A percentile compares a stretch with the other conserved stretches of the same genome.
Evolutionary conservation across 805 yeast species (phyloP).

Genomic region (Debaryomyces tyrocola): DNA sequence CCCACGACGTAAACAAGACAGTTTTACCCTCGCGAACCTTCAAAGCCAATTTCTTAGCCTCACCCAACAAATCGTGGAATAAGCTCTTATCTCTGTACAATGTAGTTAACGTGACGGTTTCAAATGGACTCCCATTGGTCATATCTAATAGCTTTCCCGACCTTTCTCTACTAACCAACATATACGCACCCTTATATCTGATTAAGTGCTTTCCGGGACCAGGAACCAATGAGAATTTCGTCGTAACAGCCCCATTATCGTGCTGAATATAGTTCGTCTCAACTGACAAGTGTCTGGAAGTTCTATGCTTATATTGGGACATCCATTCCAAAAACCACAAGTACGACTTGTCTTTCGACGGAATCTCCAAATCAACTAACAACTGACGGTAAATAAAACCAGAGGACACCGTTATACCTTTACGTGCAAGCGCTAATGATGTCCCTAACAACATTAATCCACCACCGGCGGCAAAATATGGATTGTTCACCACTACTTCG

Average conservation of each 20-base stretch:
- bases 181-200: constrained; percentile 80
- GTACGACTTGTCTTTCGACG: constrained; percentile 90
- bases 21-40: constrained; percentile 88
- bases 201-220: constrained; percentile 96
- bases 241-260: constrained; percentile 86
- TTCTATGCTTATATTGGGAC: constrained; percentile 74
- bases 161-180: constrained; percentile 86
- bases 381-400: constrained; percentile 75
- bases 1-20: constrained; percentile 91
- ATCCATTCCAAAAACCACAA: constrained; percentile 97
- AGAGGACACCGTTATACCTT: constrained; percentile 62
- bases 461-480: constrained; percentile 98
- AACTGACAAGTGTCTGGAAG: constrained; percentile 83
- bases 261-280: constrained; percentile 86
- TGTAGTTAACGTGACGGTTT: constrained; percentile 92
- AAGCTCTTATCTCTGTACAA: constrained; percentile 75
- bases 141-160: constrained; percentile 85
- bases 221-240: constrained; percentile 89
- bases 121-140: constrained; percentile 91
- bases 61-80: constrained; percentile 69
- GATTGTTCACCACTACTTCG: constrained; percentile 67
- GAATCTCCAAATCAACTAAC: constrained; percentile 89
- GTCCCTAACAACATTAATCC: constrained; percentile 97
- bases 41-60: constrained; percentile 83
- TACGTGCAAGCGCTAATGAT: constrained; percentile 73